phyloP scores from a whole-genome alignment of 441 rosid species.

The Euphorbia neoarborescens region DNA sequence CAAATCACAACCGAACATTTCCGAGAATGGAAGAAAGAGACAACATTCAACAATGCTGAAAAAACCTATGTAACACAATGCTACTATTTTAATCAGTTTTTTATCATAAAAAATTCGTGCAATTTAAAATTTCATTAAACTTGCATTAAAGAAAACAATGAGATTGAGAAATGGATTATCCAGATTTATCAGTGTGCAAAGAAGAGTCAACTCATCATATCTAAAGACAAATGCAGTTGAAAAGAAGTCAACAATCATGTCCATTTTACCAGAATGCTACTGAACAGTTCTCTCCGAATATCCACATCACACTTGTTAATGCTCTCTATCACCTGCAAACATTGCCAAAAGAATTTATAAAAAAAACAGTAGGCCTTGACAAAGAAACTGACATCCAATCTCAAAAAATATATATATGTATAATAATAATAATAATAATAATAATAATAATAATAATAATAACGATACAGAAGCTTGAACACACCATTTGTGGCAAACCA shows the following conservation, averaged over 20 bases:
- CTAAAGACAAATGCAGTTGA: neutral
- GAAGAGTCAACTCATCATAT: neutral
- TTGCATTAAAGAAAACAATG: neutral
- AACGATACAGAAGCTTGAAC: constrained; percentile 16
- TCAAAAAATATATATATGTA: neutral
- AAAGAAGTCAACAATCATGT: neutral
- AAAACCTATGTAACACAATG: neutral
- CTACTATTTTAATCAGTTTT: neutral
- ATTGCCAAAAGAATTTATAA: neutral
- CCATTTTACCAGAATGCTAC: constrained; percentile 74
- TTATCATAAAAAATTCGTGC: neutral
- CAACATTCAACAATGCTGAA: neutral
- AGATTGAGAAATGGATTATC: neutral
- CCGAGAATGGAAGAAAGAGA: neutral
- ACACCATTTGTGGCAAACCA: constrained; percentile 95
- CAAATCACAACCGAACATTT: neutral
- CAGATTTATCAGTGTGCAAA: neutral
- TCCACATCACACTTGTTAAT: constrained; percentile 91
- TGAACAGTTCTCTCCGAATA: constrained; percentile 85
- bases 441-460: too few relatives aligned
- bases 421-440: too few relatives aligned
- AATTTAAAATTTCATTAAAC: neutral
- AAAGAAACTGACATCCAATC: neutral
- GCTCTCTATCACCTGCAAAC: constrained; percentile 83
- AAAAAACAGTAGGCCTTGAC: neutral